Conservation (phyloP, 2,329 filamentous ascomycete species). For the Colletotrichum noveboracense region DNA sequence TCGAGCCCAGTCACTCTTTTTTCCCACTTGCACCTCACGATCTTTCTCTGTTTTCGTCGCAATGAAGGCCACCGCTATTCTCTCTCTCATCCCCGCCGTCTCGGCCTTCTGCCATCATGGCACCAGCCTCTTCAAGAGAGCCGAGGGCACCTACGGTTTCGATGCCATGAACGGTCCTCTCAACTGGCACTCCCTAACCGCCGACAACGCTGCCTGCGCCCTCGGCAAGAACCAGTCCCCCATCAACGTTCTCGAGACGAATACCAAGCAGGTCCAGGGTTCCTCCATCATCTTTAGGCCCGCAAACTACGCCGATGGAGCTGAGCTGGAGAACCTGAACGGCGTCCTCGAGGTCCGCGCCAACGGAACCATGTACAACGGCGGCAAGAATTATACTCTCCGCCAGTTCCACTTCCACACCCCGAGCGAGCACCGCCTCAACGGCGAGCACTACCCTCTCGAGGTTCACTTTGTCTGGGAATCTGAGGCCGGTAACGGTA, state of each 20-base stretch:
- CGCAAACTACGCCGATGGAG: slow-evolving; percentile 36
- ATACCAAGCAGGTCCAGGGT: slow-evolving; percentile 29
- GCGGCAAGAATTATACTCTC: slow-evolving; percentile 45
- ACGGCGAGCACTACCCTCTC: slow-evolving; percentile 43
- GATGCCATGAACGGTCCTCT: slow-evolving; percentile 50
- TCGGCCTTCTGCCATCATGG: slow-evolving; percentile 35
- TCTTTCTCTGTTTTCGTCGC: background rate
- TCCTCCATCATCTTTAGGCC: slow-evolving; percentile 38
- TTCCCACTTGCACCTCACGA: background rate
- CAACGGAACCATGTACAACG: slow-evolving; percentile 50
- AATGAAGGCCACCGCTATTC: slow-evolving; percentile 26
- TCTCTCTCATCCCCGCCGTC: slow-evolving; percentile 26
- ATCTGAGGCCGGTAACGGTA: slow-evolving; percentile 26
- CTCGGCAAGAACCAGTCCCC: slow-evolving; percentile 59
- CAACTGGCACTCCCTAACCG: slow-evolving; percentile 55
- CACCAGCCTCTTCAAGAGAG: slow-evolving; percentile 35
- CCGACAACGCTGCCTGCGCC: slow-evolving; percentile 52
- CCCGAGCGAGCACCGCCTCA: slow-evolving; percentile 62
- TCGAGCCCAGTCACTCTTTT: slow-evolving; percentile 7
- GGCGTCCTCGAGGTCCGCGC: slow-evolving; percentile 55
- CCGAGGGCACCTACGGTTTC: slow-evolving; percentile 42
- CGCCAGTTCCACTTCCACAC: slow-evolving; percentile 67
- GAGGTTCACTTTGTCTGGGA: slow-evolving; percentile 51
- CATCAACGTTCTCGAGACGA: slow-evolving; percentile 50
- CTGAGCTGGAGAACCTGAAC: slow-evolving; percentile 56